phyloP scores from a whole-genome alignment of 768 basidiomycete genomes.

The Panus rudis region DNA sequence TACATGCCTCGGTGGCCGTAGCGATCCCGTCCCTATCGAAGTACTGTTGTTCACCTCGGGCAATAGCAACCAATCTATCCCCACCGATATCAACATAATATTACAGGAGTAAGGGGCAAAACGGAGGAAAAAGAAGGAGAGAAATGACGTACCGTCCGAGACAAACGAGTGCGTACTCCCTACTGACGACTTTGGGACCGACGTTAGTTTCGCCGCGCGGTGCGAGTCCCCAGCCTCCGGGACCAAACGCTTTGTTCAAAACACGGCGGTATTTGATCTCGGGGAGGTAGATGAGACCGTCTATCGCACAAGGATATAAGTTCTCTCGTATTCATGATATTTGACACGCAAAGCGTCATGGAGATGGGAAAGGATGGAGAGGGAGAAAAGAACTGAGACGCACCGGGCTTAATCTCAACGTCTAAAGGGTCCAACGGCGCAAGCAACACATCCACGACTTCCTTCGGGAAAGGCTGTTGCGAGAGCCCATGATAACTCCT shows the following conservation, averaged over 20 bases:
- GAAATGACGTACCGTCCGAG: slow-evolving; percentile 66
- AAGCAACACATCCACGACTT: slow-evolving; percentile 64
- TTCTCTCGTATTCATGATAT: not conserved
- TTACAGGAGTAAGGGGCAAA: not conserved
- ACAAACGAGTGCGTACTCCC: slow-evolving; percentile 93
- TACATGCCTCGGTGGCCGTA: slow-evolving; percentile 91
- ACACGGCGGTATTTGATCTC: slow-evolving; percentile 95
- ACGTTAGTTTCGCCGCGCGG: slow-evolving; percentile 91
- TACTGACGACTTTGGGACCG: slow-evolving; percentile 76
- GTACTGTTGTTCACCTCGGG: slow-evolving; percentile 94
- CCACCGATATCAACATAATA: not conserved
- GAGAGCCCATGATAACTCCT: slow-evolving; percentile 81
- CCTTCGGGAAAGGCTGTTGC: slow-evolving; percentile 66
- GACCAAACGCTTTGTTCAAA: slow-evolving; percentile 90
- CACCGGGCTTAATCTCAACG: slow-evolving; percentile 92
- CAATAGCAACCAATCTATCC: slow-evolving; percentile 78
- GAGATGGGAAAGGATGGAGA: slow-evolving; percentile 1
- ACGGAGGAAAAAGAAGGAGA: not conserved
- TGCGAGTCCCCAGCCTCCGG: slow-evolving; percentile 95
- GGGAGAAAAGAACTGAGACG: slow-evolving; percentile 17
- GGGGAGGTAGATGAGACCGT: slow-evolving; percentile 90
- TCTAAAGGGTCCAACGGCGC: slow-evolving; percentile 71
- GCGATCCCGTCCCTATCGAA: slow-evolving; percentile 88
- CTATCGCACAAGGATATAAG: slow-evolving; percentile 35
- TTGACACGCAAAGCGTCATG: too few species aligned